Conservation (phyloP, 2,329 filamentous ascomycete genomes). For the Penicillium capsulatum region DNA sequence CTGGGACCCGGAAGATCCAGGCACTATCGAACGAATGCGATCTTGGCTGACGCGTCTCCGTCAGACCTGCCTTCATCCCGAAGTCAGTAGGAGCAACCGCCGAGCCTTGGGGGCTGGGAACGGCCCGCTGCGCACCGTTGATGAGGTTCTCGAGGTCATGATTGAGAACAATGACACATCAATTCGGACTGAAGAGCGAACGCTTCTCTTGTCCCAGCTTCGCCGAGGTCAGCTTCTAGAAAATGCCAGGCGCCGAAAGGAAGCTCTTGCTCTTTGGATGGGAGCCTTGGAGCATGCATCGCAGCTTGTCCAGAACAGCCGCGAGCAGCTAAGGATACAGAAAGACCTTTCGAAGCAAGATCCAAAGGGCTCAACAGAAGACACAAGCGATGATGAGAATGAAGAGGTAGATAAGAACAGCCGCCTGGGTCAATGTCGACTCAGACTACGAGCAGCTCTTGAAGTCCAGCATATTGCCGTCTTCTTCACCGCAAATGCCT, state of each 20-base stretch:
- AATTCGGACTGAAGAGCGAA: constrained; percentile 66
- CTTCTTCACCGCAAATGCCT: constrained; percentile 81
- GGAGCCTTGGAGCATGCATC: constrained; percentile 50
- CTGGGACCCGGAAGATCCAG: constrained; percentile 61
- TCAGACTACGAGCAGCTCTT: constrained; percentile 66
- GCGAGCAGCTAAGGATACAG: constrained; percentile 57
- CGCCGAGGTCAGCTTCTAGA: constrained; percentile 73
- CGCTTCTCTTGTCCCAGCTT: constrained; percentile 60
- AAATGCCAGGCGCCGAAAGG: constrained; percentile 62
- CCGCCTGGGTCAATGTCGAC: constrained; percentile 57
- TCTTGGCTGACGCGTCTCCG: constrained; percentile 72
- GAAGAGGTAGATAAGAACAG: constrained; percentile 40
- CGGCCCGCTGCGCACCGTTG: constrained; percentile 71
- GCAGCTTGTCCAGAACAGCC: constrained; percentile 56
- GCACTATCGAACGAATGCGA: constrained; percentile 67
- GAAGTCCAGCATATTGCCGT: constrained; percentile 76
- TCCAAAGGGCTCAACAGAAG: constrained; percentile 3
- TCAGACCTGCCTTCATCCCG: constrained; percentile 80
- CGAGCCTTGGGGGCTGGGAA: constrained; percentile 59
- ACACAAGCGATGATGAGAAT: constrained; percentile 34
- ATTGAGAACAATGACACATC: constrained; percentile 72
- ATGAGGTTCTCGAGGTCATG: constrained; percentile 86
- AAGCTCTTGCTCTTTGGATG: constrained; percentile 68
- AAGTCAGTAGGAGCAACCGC: constrained; percentile 66
- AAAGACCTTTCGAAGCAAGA: constrained; percentile 17